phyloP scores from a whole-genome alignment of 129 eudicot species.

The Helichrysum umbraculigerum region DNA sequence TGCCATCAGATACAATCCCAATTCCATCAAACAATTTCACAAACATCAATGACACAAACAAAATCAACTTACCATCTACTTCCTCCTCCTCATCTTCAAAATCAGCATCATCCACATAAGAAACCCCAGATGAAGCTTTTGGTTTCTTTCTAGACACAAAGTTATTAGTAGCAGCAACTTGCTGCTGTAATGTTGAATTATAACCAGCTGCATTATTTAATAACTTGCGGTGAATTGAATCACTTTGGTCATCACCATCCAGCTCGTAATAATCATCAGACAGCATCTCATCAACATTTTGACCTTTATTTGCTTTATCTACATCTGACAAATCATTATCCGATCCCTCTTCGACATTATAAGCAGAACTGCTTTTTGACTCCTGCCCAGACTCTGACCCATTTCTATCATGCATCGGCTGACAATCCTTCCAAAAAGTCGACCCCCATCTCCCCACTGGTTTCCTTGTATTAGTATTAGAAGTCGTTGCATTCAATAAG shows the following conservation, averaged over 20 bases:
- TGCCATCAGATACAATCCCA: slow-evolving; percentile 1
- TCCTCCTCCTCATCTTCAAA: slow-evolving; percentile 71
- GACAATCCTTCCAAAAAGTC: slow-evolving; percentile 81
- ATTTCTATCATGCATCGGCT: slow-evolving; percentile 42
- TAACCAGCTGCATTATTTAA: slow-evolving; percentile 42
- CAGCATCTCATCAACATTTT: slow-evolving; percentile 73
- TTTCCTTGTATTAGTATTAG: slow-evolving; percentile 33
- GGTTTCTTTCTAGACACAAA: slow-evolving; percentile 49
- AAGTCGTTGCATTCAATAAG: slow-evolving; percentile 34
- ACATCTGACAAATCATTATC: slow-evolving; percentile 49
- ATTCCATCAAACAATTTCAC: slow-evolving; percentile 7
- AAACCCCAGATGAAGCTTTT: slow-evolving; percentile 40
- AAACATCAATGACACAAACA: background rate
- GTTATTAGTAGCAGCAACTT: slow-evolving; percentile 34
- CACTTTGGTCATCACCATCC: slow-evolving; percentile 87
- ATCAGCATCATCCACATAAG: slow-evolving; percentile 47
- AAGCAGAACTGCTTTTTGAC: slow-evolving; percentile 76
- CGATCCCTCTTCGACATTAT: slow-evolving; percentile 58
- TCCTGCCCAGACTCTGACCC: slow-evolving; percentile 71
- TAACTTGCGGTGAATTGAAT: slow-evolving; percentile 51
- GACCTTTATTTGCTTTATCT: slow-evolving; percentile 47
- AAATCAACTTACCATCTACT: slow-evolving; percentile 46
- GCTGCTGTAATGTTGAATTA: slow-evolving; percentile 45
- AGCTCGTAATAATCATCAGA: slow-evolving; percentile 97
- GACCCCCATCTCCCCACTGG: slow-evolving; percentile 79